Base-by-base conservation (phyloP, 768 basidiomycete genomes). In the Piloderma croceum region DNA sequence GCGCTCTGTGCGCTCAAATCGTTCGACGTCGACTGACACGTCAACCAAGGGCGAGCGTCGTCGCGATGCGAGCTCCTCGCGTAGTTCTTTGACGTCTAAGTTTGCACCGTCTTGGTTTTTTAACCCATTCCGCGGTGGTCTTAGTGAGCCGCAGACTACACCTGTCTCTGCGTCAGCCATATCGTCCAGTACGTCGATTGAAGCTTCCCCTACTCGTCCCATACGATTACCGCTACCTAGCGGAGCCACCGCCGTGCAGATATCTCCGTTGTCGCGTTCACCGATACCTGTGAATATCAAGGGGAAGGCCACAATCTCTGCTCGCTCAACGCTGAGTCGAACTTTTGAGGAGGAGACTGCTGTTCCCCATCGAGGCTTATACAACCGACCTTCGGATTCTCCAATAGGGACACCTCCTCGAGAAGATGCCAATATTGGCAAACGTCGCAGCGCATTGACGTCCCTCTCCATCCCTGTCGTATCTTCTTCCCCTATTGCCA, bases 21-120 rank as follows among this genome's bases (percentile, higher is more conserved):
- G 59, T 7, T 81, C 83, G 17, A 55, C 65, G 1, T 63, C 74
- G 7, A 67, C 58, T 36, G 54, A 37, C 27, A 44, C 42, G 13
- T 45, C 54, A 13, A 46, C 29, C 24, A 24, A 34, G 2, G 48
- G 44, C 20, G 44, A 43, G 21, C 20, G 39, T 34, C 47, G 48
- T 10, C 54, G 54, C 17, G 56, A 59, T 29, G 47, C 66, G 17
- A 49, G 53, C 17, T 50, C 63, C 31, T 52, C 57, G 5, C 71
- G 69, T 20, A 54, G 62, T 3, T 64, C 70, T 2, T 41, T 77
- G 1, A 63, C 71, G 9, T 78, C 83, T 2, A 84, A 79, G 51
- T 68, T 86, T 29, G 67, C 84, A 1, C 76, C 85, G 2, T 71
- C 81, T n/a, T 89, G 87, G 87, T 60, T 89, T 9, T 82, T 87